phyloP scores from a whole-genome alignment of 1,139 yeast genomes.

The Lodderomyces theae region DNA sequence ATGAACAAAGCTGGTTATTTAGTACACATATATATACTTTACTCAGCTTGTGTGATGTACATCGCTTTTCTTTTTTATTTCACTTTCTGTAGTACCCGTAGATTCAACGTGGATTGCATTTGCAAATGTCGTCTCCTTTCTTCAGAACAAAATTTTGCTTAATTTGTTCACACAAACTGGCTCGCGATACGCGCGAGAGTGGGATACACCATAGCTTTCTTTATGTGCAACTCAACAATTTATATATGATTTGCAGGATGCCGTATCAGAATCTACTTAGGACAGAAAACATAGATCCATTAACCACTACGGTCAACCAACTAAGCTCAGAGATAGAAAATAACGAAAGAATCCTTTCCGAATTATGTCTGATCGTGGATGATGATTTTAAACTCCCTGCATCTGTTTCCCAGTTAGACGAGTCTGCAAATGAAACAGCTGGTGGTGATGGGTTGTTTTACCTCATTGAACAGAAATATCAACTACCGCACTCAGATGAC shows the following conservation, averaged over 20 bases:
- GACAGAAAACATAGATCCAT: constrained; percentile 38
- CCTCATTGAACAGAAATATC: constrained; percentile 5
- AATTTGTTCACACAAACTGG: too few relatives aligned
- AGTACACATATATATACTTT: not conserved
- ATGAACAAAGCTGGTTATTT: not conserved
- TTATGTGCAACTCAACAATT: too few relatives aligned
- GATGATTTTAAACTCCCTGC: not conserved
- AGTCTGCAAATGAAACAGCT: not conserved
- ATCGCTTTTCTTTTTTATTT: too few relatives aligned
- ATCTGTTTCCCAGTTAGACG: not conserved
- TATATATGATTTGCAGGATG: too few relatives aligned
- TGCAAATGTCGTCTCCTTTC: too few relatives aligned
- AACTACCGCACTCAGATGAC: not conserved
- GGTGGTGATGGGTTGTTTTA: not conserved
- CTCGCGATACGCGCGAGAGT: too few relatives aligned
- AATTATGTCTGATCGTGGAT: constrained; percentile 2
- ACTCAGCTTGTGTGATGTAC: not conserved
- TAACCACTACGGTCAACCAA: constrained; percentile 13
- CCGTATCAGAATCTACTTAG: constrained; percentile 27
- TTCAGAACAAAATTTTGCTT: too few relatives aligned
- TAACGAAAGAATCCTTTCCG: not conserved
- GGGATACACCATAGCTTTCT: too few relatives aligned
- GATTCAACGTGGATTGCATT: too few relatives aligned
- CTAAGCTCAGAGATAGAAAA: not conserved
- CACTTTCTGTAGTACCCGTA: too few relatives aligned